phyloP scores from a whole-genome alignment of 768 basidiomycete genomes.

The Tricholoma furcatifolium region DNA sequence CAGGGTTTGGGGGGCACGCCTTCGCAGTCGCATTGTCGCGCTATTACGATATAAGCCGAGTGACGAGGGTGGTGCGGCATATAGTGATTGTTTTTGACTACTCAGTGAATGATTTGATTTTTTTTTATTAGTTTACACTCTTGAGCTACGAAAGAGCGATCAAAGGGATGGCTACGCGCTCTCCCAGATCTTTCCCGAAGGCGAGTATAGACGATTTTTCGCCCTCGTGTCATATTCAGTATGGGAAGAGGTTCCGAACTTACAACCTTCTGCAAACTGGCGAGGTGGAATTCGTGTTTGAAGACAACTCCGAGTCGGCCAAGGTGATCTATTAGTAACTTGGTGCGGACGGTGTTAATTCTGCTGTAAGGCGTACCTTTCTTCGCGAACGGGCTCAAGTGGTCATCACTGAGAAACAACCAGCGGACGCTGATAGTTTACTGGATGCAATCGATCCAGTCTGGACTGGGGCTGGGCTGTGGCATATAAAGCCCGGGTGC shows the following conservation, averaged over 20 bases:
- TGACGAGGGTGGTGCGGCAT: conserved; percentile 20
- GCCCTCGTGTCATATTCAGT: conserved; percentile 31
- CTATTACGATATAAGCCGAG: conserved; percentile 13
- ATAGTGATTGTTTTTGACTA: not conserved
- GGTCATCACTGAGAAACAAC: conserved; percentile 5
- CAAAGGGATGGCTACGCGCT: conserved; percentile 25
- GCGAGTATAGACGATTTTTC: conserved; percentile 35
- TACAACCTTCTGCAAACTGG: conserved; percentile 29
- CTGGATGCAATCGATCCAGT: conserved; percentile 26
- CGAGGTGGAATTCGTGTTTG: conserved; percentile 33
- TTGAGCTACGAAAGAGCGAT: conserved; percentile 32
- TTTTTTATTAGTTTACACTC: conserved; percentile 18
- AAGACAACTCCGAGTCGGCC: conserved; percentile 43
- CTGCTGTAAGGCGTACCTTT: conserved; percentile 27
- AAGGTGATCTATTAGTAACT: conserved; percentile 48
- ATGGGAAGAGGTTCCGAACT: conserved; percentile 40
- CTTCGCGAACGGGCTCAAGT: conserved; percentile 16
- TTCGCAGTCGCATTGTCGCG: conserved; percentile 18
- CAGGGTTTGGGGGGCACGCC: conserved; percentile 17
- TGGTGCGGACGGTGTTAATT: conserved; percentile 37
- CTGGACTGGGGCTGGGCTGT: no score
- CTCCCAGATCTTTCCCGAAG: conserved; percentile 26
- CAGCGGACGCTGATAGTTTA: conserved; percentile 2
- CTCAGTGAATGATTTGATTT: not conserved
- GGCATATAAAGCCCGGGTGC: no score